Base-by-base conservation (phyloP, 1,284 basidiomycete species). In the Ceratobasidium sp. region DNA sequence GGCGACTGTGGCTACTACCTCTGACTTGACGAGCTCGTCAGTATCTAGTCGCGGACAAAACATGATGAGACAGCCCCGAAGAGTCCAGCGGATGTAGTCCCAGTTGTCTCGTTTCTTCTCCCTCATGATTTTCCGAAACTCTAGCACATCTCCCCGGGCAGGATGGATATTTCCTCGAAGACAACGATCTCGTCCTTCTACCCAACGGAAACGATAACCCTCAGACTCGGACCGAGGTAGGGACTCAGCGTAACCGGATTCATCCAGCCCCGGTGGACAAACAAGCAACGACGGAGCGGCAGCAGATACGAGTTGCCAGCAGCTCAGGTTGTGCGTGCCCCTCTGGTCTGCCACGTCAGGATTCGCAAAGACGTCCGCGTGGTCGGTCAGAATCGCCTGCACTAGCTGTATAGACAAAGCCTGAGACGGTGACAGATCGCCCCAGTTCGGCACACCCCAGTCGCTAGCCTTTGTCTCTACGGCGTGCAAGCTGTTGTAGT, bases 1-100 rank as follows among this genome's bases (percentile, higher is more conserved):
- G 6, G 33, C 18, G 20, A 49, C 63, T 18, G 44, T 23, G 9
- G 20, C 5, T 42, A 42, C 6, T 13, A 66, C 40, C 44, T 66
- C 63, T 15, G 20, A 13, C 46, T 49, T 49, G 46, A 49, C 46
- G 46, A 33, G 4, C 33, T 33, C 33, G 33, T 18, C 15, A 12
- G 53, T 46, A 39, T 73, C 71, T 1, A 73, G 60, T n/a, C 71
- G 58, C 9, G 46, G 46, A n/a, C 71, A 73, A 49, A 73, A 64
- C 46, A 18, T 53, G 10, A 73, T 40, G 12, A 73, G 58, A 40
- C 71, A 73, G 28, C 60, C 60, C 23, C 60, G 71, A 20, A 73
- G 44, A 7, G 20, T 72, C 69, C 55, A 72, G 56, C 46, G 60
- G 13, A 42, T 44, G 28, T 55, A n/a, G 42, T 61, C 40, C 69